Evolutionary conservation across 768 basidiomycete species (phyloP).

Genomic region (Boletus patriciae): DNA sequence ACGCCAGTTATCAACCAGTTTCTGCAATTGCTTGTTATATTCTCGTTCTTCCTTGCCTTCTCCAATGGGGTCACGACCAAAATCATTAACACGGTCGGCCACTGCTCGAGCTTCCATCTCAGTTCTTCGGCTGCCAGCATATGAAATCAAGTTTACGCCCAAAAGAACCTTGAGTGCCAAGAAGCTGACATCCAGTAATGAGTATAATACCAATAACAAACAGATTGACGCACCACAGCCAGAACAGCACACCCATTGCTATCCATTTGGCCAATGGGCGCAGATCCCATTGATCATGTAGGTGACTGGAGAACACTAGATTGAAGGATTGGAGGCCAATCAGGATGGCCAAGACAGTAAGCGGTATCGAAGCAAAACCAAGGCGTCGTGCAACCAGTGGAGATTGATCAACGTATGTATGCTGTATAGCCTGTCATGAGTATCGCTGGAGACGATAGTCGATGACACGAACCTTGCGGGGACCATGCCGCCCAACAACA

Average conservation of each 20-base stretch:
- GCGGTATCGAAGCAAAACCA: conserved; percentile 90
- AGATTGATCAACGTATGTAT: conserved; percentile 92
- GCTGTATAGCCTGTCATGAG: conserved; percentile 42
- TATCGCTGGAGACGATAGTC: background rate
- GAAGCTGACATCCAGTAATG: conserved; percentile 46
- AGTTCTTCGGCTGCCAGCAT: conserved; percentile 69
- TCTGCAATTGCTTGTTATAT: conserved; percentile 82
- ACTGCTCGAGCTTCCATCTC: conserved; percentile 77
- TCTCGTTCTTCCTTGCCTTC: conserved; percentile 86
- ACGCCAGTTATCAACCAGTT: conserved; percentile 60
- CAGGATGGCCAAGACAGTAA: conserved; percentile 80
- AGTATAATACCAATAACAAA: conserved; percentile 6
- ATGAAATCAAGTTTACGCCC: conserved; percentile 83
- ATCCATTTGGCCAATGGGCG: conserved; percentile 57
- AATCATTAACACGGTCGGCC: conserved; percentile 81
- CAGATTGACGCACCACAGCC: conserved; percentile 73
- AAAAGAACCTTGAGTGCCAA: conserved; percentile 91
- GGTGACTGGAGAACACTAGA: conserved; percentile 54
- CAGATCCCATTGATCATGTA: conserved; percentile 40
- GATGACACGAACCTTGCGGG: conserved; percentile 57
- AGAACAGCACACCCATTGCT: conserved; percentile 64
- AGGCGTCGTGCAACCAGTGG: conserved; percentile 91
- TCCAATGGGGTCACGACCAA: conserved; percentile 87
- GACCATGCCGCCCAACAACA: conserved; percentile 62
- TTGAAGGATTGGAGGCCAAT: conserved; percentile 71